phyloP scores from a whole-genome alignment of 2,329 filamentous ascomycete species.

The Fusarium beomiforme region DNA sequence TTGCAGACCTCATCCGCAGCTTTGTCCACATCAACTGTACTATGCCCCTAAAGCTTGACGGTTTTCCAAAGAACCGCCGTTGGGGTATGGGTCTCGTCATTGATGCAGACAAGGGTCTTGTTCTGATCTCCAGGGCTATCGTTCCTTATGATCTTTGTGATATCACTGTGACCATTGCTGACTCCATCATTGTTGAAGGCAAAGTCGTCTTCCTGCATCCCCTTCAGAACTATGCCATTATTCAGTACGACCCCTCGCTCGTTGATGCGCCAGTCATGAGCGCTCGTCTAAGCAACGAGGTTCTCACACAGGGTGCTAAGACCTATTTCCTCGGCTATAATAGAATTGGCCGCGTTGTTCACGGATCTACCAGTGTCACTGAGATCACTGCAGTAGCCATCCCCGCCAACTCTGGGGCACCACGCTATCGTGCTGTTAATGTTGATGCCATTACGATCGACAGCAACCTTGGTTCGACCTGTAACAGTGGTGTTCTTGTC shows the following conservation, averaged over 20 bases:
- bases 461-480: constrained; percentile 89
- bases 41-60: constrained; percentile 96
- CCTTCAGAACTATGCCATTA: constrained; percentile 94
- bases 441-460: constrained; percentile 97
- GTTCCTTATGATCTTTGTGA: constrained; percentile 97
- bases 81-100: constrained; percentile 98
- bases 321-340: constrained; percentile 99
- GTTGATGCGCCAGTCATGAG: constrained; percentile 95
- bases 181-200: constrained; percentile 93
- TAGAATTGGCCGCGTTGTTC: constrained; percentile 90
- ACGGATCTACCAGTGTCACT: constrained; percentile 93
- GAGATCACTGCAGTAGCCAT: constrained; percentile 98
- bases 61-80: constrained; percentile 94
- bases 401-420: constrained; percentile 90
- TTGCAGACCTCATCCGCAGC: constrained; percentile 92
- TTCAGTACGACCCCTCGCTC: constrained; percentile 92
- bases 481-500: constrained; percentile 92
- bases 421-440: constrained; percentile 93
- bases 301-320: constrained; percentile 90
- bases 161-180: constrained; percentile 94
- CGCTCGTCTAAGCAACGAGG: constrained; percentile 81
- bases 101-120: constrained; percentile 93
- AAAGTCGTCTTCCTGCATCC: constrained; percentile 97
- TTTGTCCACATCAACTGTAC: constrained; percentile 94
- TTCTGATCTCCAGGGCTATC: constrained; percentile 92